Conservation (phyloP, 305 asterid species). For the Solanum hybrid region DNA sequence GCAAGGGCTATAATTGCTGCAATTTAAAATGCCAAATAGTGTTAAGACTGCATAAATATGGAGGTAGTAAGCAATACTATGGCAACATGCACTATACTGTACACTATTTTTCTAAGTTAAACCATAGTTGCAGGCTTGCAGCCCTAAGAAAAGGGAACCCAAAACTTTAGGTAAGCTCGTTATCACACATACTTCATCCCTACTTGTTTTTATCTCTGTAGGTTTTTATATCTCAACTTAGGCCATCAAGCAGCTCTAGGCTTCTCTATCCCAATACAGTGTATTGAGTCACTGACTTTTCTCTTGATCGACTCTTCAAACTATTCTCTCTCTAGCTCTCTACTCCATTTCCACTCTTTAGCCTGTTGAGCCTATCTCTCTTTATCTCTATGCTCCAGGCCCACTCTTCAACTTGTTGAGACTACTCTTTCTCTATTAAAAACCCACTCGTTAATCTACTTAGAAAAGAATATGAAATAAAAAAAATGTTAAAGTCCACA, state of each 20-base stretch:
- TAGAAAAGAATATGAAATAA: not conserved
- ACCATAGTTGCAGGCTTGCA: not conserved
- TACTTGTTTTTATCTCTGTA: not conserved
- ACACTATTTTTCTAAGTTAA: not conserved
- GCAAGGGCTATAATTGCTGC: constrained; percentile 94
- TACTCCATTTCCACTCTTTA: not conserved
- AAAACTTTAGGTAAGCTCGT: not conserved
- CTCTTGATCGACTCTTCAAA: not conserved
- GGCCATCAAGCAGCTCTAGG: not conserved
- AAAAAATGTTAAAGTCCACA: not conserved
- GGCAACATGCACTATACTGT: not conserved
- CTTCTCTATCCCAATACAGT: not conserved
- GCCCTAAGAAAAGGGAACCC: not conserved
- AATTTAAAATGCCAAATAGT: constrained; percentile 8
- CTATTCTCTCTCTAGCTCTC: not conserved
- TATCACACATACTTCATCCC: not conserved
- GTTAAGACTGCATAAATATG: not conserved
- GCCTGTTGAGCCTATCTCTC: not conserved
- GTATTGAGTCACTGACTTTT: not conserved
- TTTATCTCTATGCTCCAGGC: not conserved
- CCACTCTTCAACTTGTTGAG: not conserved
- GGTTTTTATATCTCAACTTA: not conserved
- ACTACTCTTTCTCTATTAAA: not conserved
- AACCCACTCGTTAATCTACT: not conserved
- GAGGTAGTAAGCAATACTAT: not conserved